Evolutionary conservation across 768 basidiomycete genomes (phyloP).

Genomic region (Omphalotus guepiniiformis): DNA sequence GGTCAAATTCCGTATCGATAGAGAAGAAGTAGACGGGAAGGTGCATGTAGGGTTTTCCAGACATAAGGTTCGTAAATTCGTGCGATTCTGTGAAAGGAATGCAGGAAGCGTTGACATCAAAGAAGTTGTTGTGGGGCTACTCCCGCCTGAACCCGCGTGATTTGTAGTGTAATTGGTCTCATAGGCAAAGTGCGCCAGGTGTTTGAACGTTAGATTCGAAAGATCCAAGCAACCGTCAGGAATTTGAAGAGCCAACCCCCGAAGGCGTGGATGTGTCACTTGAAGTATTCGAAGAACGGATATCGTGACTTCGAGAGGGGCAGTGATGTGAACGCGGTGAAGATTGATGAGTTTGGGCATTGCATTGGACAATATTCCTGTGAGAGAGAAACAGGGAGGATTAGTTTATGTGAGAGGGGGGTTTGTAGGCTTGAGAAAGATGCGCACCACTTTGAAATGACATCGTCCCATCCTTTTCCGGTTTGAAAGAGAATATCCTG

Average conservation of each 20-base stretch:
- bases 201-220: slow-evolving; percentile 44
- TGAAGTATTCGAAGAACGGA: slow-evolving; percentile 53
- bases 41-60: slow-evolving; percentile 53
- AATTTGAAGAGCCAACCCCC: slow-evolving; percentile 47
- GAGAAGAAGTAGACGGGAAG: slow-evolving; percentile 43
- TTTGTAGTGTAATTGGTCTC: slow-evolving; percentile 33
- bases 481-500: slow-evolving; percentile 51
- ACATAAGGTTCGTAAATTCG: slow-evolving; percentile 48
- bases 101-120: slow-evolving; percentile 24
- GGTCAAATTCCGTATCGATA: slow-evolving; percentile 62
- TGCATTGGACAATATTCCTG: slow-evolving; percentile 68
- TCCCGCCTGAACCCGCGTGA: background rate
- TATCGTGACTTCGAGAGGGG: slow-evolving; percentile 47
- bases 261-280: slow-evolving; percentile 44
- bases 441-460: slow-evolving; percentile 61
- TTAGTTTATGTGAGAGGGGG: background rate
- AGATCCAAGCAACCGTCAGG: slow-evolving; percentile 42
- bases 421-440: background rate
- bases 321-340: slow-evolving; percentile 57
- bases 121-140: background rate
- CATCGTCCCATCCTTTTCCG: slow-evolving; percentile 44
- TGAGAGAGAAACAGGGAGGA: background rate
- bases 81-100: slow-evolving; percentile 47
- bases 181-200: slow-evolving; percentile 58
- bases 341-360: slow-evolving; percentile 59